Evolutionary conservation across 2,329 filamentous ascomycete species (phyloP).

Genomic region (Ophioceras dolichostomum): DNA sequence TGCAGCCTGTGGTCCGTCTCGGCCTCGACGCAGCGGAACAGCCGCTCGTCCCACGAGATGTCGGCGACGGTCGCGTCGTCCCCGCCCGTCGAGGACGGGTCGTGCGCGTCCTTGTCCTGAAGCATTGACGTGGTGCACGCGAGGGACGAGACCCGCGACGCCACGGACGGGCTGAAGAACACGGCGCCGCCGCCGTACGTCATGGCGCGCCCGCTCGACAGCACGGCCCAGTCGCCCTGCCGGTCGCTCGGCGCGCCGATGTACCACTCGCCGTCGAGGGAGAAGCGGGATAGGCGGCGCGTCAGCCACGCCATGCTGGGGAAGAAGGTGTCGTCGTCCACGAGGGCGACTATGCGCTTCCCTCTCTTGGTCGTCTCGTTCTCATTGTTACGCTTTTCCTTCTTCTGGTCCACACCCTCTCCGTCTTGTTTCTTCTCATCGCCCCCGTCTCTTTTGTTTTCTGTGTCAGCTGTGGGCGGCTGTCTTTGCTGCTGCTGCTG

Average conservation of each 20-base stretch:
- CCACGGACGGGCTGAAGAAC: slow-evolving; percentile 23
- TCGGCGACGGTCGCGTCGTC: slow-evolving; percentile 8
- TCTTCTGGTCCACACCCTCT: not conserved
- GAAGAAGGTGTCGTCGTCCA: slow-evolving; percentile 35
- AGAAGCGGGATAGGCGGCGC: slow-evolving; percentile 21
- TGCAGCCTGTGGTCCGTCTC: slow-evolving; percentile 23
- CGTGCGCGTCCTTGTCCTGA: slow-evolving; percentile 2
- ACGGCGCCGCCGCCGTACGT: slow-evolving; percentile 32
- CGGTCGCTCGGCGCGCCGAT: slow-evolving; percentile 30
- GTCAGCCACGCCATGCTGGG: slow-evolving; percentile 27
- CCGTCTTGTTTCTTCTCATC: not conserved
- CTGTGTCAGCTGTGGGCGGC: no score
- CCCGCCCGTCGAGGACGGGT: slow-evolving; percentile 3
- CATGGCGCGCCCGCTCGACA: slow-evolving; percentile 17
- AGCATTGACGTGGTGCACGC: slow-evolving; percentile 27
- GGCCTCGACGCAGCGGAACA: slow-evolving; percentile 26
- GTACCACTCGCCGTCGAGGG: slow-evolving; percentile 20
- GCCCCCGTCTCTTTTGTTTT: no score
- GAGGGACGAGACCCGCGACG: slow-evolving; percentile 20
- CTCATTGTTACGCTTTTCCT: not conserved
- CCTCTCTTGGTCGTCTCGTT: not conserved
- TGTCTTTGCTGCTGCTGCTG: no score
- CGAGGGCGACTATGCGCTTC: slow-evolving; percentile 28
- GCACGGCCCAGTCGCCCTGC: slow-evolving; percentile 25
- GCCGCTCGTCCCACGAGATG: slow-evolving; percentile 25